Evolutionary conservation across 352 stramenopile genomes (phyloP), one percentile per base, ranked within the genome.

Genomic region (Globisporangium abappressorium): DNA sequence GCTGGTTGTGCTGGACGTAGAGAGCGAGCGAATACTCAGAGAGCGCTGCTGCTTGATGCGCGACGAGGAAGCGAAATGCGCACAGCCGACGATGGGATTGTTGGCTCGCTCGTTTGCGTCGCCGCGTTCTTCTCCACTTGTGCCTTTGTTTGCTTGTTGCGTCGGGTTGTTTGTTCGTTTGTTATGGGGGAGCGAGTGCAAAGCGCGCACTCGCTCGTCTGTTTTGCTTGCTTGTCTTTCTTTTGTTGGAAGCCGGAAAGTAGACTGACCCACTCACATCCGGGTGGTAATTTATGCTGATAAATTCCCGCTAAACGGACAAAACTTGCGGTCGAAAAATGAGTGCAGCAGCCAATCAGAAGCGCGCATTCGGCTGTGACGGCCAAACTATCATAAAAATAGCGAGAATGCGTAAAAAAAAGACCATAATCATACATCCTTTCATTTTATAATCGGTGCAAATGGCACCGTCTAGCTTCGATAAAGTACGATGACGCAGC

Each of bases 1-100:
- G 26, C 24, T 58, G 53, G 9, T n/a, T 38, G 54, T 26, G 55
- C 55, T 43, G 55, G 55, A 61, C 55, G 55, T 46, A 46, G 30
- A 38, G 54, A 41, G 54, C 26, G 18, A 38, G 53, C 53, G 24
- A 38, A n/a, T 33, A 57, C 22, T 22, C n/a, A 8, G 24, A 57
- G 53, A 33, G 14, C 24, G 24, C 24, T 22, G 53, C 53, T 57
- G 53, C 15, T 61, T 36, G 55, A 61, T 22, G 55, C 55, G 15
- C 55, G 9, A 64, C 58, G 38, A 36, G 38, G 24, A 64, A 51
- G 43, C 58, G 58, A 41, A 51, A 34, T 55, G 58, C 58, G 14
- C 38, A 9, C 24, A 46, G 59, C 28, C 18, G 34, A 20, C n/a
- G n/a, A 8, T 28, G 43, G 18, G 51, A 33, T 54, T 24, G 46